A percentile compares a stretch with the other conserved stretches of the same genome.
These are phyloP conservation scores for Entamoeba dispar DNA, from an alignment of 208 protist species.

Conservation along the genomic window DNA sequence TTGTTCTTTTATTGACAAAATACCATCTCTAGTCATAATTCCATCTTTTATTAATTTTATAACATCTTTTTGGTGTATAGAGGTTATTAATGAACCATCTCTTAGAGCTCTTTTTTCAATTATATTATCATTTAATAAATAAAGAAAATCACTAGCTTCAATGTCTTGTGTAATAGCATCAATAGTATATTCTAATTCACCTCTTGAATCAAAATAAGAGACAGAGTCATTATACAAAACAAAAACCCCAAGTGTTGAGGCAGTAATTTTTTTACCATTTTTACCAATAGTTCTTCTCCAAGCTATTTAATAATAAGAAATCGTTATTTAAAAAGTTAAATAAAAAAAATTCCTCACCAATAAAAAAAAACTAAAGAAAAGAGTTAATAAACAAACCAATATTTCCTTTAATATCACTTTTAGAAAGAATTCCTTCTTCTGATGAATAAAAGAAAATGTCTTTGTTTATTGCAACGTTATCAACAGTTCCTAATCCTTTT, in stretches of 20 bases:
- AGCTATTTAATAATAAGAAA: not conserved
- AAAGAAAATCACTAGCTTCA: not conserved
- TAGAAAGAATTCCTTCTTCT: not conserved
- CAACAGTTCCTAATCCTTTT: not conserved
- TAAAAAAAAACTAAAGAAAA: not conserved
- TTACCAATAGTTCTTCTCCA: not conserved
- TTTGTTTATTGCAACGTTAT: not conserved
- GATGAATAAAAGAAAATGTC: not conserved
- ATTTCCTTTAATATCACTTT: not conserved
- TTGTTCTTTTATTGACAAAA: no score
- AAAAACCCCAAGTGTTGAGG: not conserved
- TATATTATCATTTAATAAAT: not conserved
- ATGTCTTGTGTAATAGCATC: not conserved
- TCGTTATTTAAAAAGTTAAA: no score
- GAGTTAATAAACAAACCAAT: not conserved
- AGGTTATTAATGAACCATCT: not conserved
- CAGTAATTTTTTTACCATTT: not conserved
- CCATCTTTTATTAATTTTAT: no score
- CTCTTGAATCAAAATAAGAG: not conserved
- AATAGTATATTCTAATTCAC: not conserved
- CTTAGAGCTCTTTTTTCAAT: not conserved
- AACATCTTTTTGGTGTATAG: no score
- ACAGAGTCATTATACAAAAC: not conserved
- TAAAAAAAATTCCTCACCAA: no score
- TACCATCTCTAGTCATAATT: no score